These are phyloP conservation scores for Plectosphaerella plurivora DNA, from an alignment of 2,329 filamentous ascomycete genomes.

Conservation along the genomic window DNA sequence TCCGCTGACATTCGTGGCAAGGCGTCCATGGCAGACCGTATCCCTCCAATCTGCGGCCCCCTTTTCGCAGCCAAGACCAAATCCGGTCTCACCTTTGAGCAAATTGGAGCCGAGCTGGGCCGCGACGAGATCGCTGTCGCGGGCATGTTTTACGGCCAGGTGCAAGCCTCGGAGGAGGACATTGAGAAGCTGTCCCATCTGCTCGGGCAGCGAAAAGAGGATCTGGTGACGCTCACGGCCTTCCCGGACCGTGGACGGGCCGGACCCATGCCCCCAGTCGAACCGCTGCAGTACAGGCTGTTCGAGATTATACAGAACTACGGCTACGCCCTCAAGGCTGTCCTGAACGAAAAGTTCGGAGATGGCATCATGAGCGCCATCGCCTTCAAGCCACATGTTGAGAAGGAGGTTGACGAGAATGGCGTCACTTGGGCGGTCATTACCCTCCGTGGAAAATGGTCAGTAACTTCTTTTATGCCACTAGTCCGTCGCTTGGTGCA, in stretches of 20 bases:
- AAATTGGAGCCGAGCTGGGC: conserved; percentile 67
- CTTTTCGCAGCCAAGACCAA: conserved; percentile 79
- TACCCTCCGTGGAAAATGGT: conserved; percentile 81
- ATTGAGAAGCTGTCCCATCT: conserved; percentile 59
- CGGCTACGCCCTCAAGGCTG: conserved; percentile 91
- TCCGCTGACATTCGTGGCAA: conserved; percentile 26
- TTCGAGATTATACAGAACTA: conserved; percentile 98
- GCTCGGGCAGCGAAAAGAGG: conserved; percentile 54
- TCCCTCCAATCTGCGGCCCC: conserved; percentile 65
- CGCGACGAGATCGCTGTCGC: conserved; percentile 82
- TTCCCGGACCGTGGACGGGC: conserved; percentile 78
- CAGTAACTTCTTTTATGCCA: conserved; percentile 23
- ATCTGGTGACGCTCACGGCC: conserved; percentile 57
- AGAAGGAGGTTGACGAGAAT: conserved; percentile 86
- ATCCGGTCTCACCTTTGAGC: conserved; percentile 73
- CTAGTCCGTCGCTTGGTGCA: not conserved
- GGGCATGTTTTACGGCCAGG: conserved; percentile 87
- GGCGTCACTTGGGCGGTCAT: conserved; percentile 82
- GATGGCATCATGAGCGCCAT: conserved; percentile 98
- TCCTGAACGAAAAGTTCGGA: conserved; percentile 92
- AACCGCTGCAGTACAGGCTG: conserved; percentile 83
- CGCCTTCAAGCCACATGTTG: conserved; percentile 82
- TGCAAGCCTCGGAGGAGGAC: conserved; percentile 67
- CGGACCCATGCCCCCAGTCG: conserved; percentile 77
- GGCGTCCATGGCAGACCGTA: conserved; percentile 62